These are phyloP conservation scores for Xylariaceae sp. DNA, from an alignment of 2,329 filamentous ascomycete species.

Conservation along the genomic window DNA sequence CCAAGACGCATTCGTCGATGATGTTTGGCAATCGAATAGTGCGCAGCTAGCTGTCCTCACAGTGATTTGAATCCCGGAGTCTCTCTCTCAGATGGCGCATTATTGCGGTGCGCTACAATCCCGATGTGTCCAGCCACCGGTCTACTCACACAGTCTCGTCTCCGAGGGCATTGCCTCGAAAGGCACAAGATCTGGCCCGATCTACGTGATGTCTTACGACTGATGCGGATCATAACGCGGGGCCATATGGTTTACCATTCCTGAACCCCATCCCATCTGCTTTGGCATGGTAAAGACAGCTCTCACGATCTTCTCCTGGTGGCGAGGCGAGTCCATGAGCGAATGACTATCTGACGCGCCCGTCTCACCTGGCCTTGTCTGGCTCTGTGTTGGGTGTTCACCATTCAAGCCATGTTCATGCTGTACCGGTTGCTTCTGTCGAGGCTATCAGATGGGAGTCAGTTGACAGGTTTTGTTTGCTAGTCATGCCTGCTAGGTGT, in stretches of 20 bases:
- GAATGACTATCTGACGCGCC: too few relatives aligned
- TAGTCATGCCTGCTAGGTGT: constrained; percentile 9
- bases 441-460: constrained; percentile 8
- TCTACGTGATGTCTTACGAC: constrained; percentile 12
- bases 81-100: too few relatives aligned
- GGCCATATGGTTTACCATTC: constrained; percentile 20
- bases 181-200: constrained; percentile 3
- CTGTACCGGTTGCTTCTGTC: constrained; percentile 13
- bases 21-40: too few relatives aligned
- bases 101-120: too few relatives aligned
- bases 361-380: too few relatives aligned
- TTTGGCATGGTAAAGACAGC: constrained; percentile 8
- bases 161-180: too few relatives aligned
- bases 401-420: constrained; percentile 7
- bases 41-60: too few relatives aligned
- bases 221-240: constrained; percentile 15
- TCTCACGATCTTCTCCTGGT: background rate
- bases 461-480: constrained; percentile 9
- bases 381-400: too few relatives aligned
- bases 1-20: too few relatives aligned
- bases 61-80: too few relatives aligned
- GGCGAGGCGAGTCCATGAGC: too few relatives aligned
- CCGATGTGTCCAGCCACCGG: constrained; percentile 7
- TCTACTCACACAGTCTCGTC: constrained; percentile 9
- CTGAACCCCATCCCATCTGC: constrained; percentile 15